Percentiles rank a stretch among this genome's conserved stretches.
phyloP scores from a whole-genome alignment of 176 grass and related monocot genomes.

The Zizania latifolia region DNA sequence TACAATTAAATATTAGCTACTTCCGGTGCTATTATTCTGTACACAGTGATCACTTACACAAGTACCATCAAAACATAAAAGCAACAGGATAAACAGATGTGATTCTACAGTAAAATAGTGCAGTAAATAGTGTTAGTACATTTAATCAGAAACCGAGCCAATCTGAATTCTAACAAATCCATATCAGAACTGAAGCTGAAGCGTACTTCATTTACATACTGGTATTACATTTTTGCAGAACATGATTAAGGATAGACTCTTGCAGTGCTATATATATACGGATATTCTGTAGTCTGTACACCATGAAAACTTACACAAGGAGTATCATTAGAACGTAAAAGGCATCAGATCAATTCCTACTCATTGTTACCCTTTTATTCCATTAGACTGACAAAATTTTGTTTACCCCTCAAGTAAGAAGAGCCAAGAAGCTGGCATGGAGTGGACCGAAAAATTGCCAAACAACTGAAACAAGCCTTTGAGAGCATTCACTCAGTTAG shows the following conservation, averaged over 20 bases:
- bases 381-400: conserved; percentile 14
- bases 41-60: background rate
- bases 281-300: conserved; percentile 4
- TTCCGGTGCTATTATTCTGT: background rate
- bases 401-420: background rate
- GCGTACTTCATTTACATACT: background rate
- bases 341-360: background rate
- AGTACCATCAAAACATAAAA: background rate
- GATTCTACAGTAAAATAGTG: background rate
- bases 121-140: too few species aligned
- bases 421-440: background rate
- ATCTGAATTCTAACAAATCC: background rate
- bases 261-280: conserved; percentile 4
- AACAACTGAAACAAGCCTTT: background rate
- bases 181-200: conserved; percentile 9
- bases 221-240: conserved; percentile 1
- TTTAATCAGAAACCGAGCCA: background rate
- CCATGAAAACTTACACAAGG: background rate
- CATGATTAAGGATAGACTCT: background rate
- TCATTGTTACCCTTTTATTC: background rate
- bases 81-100: background rate
- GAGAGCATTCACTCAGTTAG: conserved; percentile 10
- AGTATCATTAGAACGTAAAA: background rate
- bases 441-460: background rate
- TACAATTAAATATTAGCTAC: background rate